Percentiles rank a stretch among this genome's conserved stretches.
phyloP scores from a whole-genome alignment of 345 rosid genomes.

The Salix viminalis region DNA sequence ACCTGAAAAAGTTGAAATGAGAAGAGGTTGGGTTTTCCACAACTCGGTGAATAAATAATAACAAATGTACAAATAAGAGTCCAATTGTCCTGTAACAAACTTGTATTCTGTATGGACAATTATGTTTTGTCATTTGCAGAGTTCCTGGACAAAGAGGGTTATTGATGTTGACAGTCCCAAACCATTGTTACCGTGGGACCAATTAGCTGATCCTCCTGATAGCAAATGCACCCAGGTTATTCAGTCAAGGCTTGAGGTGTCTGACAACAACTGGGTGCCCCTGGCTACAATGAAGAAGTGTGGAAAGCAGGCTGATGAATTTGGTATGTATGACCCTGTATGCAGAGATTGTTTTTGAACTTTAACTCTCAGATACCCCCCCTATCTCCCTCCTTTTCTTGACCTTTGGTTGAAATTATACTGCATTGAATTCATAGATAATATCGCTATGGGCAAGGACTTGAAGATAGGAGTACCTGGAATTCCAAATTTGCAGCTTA shows the following conservation, averaged over 20 bases:
- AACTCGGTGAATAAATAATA: too few species aligned
- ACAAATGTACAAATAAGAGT: too few species aligned
- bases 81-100: not conserved
- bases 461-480: slow-evolving; percentile 35
- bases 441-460: slow-evolving; percentile 31
- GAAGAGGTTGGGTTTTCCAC: too few species aligned
- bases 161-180: slow-evolving; percentile 39
- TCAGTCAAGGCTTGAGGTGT: slow-evolving; percentile 30
- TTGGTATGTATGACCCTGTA: slow-evolving; percentile 23
- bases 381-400: slow-evolving; percentile 1
- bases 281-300: slow-evolving; percentile 17
- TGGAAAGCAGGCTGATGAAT: slow-evolving; percentile 25
- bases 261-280: slow-evolving; percentile 37
- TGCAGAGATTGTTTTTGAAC: not conserved
- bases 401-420: slow-evolving; percentile 1
- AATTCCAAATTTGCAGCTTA: slow-evolving; percentile 22
- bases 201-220: slow-evolving; percentile 32
- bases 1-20: too few species aligned
- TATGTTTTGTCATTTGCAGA: slow-evolving; percentile 27
- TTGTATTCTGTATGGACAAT: not conserved
- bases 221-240: slow-evolving; percentile 38
- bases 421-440: slow-evolving; percentile 23
- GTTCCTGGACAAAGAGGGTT: slow-evolving; percentile 43
- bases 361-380: not conserved
- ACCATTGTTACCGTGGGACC: slow-evolving; percentile 24